These are phyloP conservation scores for Pseudopithomyces maydicus DNA, from an alignment of 2,329 filamentous ascomycete species.

Conservation along the genomic window DNA sequence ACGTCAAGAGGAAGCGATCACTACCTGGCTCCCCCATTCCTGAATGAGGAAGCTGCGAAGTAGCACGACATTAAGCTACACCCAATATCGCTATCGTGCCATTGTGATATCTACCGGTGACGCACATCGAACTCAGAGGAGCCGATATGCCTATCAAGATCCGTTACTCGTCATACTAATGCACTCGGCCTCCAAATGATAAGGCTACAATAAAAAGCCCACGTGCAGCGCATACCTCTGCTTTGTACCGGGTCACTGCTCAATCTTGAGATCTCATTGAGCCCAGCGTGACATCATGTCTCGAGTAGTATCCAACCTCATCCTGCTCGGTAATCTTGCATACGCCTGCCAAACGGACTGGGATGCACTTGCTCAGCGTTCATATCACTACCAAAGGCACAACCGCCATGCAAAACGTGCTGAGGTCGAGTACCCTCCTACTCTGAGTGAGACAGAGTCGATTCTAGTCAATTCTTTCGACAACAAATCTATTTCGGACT, in stretches of 20 bases:
- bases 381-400: constrained; percentile 14
- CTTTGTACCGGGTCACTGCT: neutral
- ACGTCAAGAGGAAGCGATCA: neutral
- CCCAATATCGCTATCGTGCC: neutral
- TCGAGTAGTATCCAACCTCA: constrained; percentile 7
- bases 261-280: neutral
- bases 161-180: neutral
- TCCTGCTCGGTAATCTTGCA: constrained; percentile 14
- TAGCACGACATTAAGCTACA: constrained; percentile 16
- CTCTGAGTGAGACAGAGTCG: constrained; percentile 26
- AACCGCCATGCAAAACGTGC: constrained; percentile 20
- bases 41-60: constrained; percentile 19
- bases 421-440: constrained; percentile 21
- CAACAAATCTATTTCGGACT: constrained; percentile 31
- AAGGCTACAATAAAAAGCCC: neutral
- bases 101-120: constrained; percentile 7
- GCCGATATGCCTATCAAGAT: neutral
- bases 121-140: neutral
- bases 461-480: constrained; percentile 40
- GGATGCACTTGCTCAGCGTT: constrained; percentile 19
- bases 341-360: constrained; percentile 25
- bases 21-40: constrained; percentile 10
- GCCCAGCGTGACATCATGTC: constrained; percentile 6
- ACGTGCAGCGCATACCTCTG: neutral
- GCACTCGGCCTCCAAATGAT: neutral